phyloP scores from a whole-genome alignment of 768 basidiomycete species.

The Leccinum uliginosum region DNA sequence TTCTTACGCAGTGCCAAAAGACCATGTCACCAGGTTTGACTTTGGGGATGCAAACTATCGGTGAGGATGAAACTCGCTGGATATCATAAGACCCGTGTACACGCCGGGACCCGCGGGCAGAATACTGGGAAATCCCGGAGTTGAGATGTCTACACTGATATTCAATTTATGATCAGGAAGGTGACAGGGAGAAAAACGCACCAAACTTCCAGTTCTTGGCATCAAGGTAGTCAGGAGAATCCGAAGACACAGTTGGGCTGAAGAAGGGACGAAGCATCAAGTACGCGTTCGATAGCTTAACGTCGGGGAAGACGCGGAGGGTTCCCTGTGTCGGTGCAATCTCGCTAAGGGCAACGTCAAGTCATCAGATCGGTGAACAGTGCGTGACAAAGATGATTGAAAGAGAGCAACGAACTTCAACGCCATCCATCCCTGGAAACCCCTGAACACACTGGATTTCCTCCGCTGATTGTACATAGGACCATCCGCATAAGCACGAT shows the following conservation, averaged over 20 bases:
- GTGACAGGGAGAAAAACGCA: constrained; percentile 9
- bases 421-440: constrained; percentile 74
- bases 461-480: constrained; percentile 30
- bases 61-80: no score
- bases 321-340: constrained; percentile 52
- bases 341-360: constrained; percentile 35
- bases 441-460: constrained; percentile 52
- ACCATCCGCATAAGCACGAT: no score
- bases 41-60: no score
- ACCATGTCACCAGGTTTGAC: no score
- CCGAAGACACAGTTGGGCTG: constrained; percentile 39
- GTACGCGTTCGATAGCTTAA: constrained; percentile 55
- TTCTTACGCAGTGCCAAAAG: no score
- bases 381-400: neutral
- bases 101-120: no score
- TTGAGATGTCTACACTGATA: constrained; percentile 37
- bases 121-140: constrained; percentile 35
- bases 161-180: constrained; percentile 17
- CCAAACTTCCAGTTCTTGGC: constrained; percentile 53
- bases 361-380: neutral
- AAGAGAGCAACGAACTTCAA: constrained; percentile 43
- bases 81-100: no score
- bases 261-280: constrained; percentile 53
- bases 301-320: constrained; percentile 59
- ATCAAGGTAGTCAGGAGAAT: constrained; percentile 40